Base-by-base conservation (phyloP, 2,329 filamentous ascomycete species). In the Atkinsonella texensis region DNA sequence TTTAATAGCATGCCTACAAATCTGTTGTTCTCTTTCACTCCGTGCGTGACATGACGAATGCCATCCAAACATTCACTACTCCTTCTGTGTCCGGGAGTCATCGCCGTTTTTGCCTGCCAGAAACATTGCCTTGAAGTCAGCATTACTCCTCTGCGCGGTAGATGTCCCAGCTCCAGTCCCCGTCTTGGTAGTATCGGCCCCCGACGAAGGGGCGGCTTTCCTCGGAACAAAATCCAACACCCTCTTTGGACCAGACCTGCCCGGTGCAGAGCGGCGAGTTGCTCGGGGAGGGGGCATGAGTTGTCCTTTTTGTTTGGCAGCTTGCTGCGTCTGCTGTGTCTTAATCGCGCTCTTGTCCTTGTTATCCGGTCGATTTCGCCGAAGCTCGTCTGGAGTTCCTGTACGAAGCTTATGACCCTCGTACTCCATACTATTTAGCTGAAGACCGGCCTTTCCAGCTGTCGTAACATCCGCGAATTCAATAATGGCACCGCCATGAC, bases 401-500 rank as follows among this genome's bases (percentile, higher is more conserved):
- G 74, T 79, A 15, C 72, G 74, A 23, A 85, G 67, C 52, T 69
- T 76, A 38, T 71, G 69, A 3, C 74, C 76, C 46, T 72, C 74
- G 44, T 84, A 75, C 48, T 79, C 74, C 49, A 72, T 61, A 6
- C 77, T 77, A 43, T 80, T 73, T 2, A 85, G 68, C 28, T 72
- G 73, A 8, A 85, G 63, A n/a, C 79, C 73, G 1, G 85, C 86
- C 61, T 79, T 85, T 28, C 90, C 90, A 0, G 86, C 86, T 38
- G 82, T 77, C 2, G 81, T 74, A 2, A 84, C 75, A 48, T 87
- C 81, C 2, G 72, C 71, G 60, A 87, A 96, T 63, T 97, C 93
- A 39, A 97, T 76, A 51, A 91, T 85, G 5, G 90, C 93, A 12
- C 89, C 90, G 53, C 84, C 83, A 55, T 95, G 87, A 54, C 89